Conservation (phyloP, 1,284 basidiomycete species). For the Ustilago bromivora region DNA sequence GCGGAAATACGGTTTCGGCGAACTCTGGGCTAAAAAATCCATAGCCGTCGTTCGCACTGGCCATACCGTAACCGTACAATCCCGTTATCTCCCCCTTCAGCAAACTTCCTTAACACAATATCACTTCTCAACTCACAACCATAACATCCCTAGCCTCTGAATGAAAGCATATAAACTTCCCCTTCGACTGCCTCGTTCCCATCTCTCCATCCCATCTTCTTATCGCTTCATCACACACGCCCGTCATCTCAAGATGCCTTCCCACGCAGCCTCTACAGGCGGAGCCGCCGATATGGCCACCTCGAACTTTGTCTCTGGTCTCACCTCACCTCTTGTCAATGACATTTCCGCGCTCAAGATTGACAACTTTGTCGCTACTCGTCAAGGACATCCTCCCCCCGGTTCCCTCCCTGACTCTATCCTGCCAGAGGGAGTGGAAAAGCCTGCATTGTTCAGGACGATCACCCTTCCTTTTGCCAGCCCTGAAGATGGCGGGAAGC, state of each 20-base stretch:
- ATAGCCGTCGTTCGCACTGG: constrained; percentile 4
- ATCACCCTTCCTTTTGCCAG: constrained; percentile 46
- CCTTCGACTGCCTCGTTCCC: background rate
- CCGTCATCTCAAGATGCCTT: constrained; percentile 11
- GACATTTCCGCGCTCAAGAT: constrained; percentile 44
- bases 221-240: background rate
- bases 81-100: background rate
- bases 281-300: constrained; percentile 31
- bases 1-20: background rate
- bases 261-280: constrained; percentile 12
- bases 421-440: constrained; percentile 46
- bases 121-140: background rate
- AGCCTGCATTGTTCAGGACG: constrained; percentile 58
- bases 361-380: constrained; percentile 39
- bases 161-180: constrained; percentile 3
- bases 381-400: constrained; percentile 47
- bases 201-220: background rate
- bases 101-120: background rate
- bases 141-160: background rate
- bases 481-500: constrained; percentile 14
- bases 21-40: background rate
- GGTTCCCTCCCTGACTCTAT: constrained; percentile 59
- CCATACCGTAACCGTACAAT: background rate
- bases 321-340: constrained; percentile 31
- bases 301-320: constrained; percentile 46